Evolutionary conservation across 1,284 basidiomycete species (phyloP).

Genomic region (Sparassis latifolia): DNA sequence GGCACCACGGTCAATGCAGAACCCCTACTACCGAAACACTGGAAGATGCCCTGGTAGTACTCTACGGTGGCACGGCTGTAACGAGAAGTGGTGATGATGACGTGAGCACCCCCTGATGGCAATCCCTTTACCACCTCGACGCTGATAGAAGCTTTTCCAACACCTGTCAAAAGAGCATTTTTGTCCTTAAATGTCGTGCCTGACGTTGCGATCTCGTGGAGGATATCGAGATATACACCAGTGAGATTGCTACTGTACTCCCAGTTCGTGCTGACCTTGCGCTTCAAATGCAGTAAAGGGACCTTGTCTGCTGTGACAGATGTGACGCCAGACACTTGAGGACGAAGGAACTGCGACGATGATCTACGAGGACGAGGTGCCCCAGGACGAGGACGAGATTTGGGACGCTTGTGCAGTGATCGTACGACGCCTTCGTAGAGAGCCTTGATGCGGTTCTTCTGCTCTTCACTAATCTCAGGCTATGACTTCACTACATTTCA

Average conservation of each 20-base stretch:
- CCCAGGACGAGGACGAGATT: conserved; percentile 45
- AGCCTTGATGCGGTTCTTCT: conserved; percentile 96
- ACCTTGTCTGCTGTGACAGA: conserved; percentile 86
- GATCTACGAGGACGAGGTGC: conserved; percentile 72
- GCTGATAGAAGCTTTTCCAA: conserved; percentile 96
- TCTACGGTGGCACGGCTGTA: conserved; percentile 93
- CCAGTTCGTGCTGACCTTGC: conserved; percentile 95
- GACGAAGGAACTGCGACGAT: conserved; percentile 91
- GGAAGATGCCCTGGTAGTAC: conserved; percentile 98
- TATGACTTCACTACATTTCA: conserved; percentile 98
- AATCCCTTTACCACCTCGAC: conserved; percentile 97
- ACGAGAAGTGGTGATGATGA: conserved; percentile 95
- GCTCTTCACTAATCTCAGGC: conserved; percentile 92
- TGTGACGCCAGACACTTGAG: conserved; percentile 72
- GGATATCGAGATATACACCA: conserved; percentile 90
- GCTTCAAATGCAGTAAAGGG: conserved; percentile 93
- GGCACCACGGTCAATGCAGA: conserved; percentile 96
- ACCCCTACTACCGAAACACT: conserved; percentile 90
- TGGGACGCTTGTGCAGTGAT: conserved; percentile 64
- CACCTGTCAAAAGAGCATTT: conserved; percentile 95
- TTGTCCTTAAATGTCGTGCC: conserved; percentile 98
- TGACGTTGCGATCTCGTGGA: conserved; percentile 96
- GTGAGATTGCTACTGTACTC: conserved; percentile 97
- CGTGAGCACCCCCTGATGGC: conserved; percentile 91
- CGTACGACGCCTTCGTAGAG: conserved; percentile 95